Base-by-base conservation (phyloP, 306 rosid species). In the Prosopis cineraria region DNA sequence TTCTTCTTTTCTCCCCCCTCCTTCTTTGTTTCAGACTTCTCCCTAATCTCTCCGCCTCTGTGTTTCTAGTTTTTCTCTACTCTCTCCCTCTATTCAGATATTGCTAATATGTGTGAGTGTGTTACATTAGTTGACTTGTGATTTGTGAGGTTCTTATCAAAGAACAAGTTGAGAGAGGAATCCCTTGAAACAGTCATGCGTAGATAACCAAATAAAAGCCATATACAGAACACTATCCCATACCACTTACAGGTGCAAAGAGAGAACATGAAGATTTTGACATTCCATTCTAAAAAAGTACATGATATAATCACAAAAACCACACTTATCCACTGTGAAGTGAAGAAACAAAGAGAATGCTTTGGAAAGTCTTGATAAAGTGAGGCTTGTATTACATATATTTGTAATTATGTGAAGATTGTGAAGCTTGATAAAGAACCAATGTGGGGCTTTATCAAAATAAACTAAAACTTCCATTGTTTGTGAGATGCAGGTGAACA, bases 401-500 rank as follows among this genome's bases (percentile, higher is more conserved):
- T 55, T 45, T 11, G 9, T 20, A 20, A 53, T 24, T 19, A 10
- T 10, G 7, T 48, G 56, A 48, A 48, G 56, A 48, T 48, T 48
- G 24, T 50, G 27, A 1, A 50, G 58, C 58, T 50, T 50, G 25
- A n/a, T 10, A 50, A n/a, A 50, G 24, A 45, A 45, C 24, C 22
- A 48, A 48, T 48, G 17, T 50, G 58, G 14, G 14, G 11, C 29
- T 52, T 53, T n/a, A n/a, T n/a, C n/a, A n/a, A n/a, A n/a, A 22
- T 8, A 53, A 9, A 53, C 13, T n/a, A 40, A 37, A 7, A 3
- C 40, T 43, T 41, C 60, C 59, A 17, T 10, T 44, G 80, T 34
- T 75, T 79, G 66, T 76, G 73, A 44, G 44, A 69, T 82, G 84
- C 84, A 90, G 97, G 97, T 75, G 66, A 83, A 52, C 75, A 79